Base-by-base conservation (phyloP, 2,329 filamentous ascomycete genomes). In the Phialemoniopsis sp. region DNA sequence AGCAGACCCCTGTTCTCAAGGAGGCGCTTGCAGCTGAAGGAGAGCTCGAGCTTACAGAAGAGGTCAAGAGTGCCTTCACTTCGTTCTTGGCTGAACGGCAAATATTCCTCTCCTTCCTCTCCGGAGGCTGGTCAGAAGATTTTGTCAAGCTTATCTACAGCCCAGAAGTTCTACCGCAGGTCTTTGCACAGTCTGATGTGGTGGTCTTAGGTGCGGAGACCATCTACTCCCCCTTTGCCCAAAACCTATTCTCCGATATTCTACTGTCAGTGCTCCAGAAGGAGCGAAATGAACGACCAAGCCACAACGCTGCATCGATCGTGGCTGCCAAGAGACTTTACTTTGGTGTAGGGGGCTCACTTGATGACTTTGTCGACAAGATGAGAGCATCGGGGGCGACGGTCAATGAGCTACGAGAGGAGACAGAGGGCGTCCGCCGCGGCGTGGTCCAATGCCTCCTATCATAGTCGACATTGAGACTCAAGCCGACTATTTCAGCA, bases 281-380 rank as follows among this genome's bases (percentile, higher is more conserved):
- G 36, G 69, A 80, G 36, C 52, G 59, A 36, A 48, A 55, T 34
- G 52, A 58, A 39, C 50, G 50, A 2, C 48, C 55, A 3, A 54
- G 55, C 4, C 66, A 70, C 37, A 63, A 66, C 37, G 77, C 80
- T 0, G 75, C 74, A 36, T 80, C 83, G 2, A 66, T 89, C 15
- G 73, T 91, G 5, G 87, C 77, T 3, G 87, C 87, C 2, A 93
- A 93, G 66, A 77, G 79, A 47, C 72, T 90, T 10, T 93, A 93
- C 60, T 93, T 93, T 61, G 87, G 87, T 3, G 87, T 93, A 5
- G 87, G 87, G 0, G 87, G 87, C 0, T 89, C 86, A 15, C 73
- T 93, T 16, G 84, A 89, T 56, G 86, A 87, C 47, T 88, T 93
- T 50, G 65, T 82, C 35, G 61, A 68, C 37, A 67, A 63, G 46